Percentiles rank a stretch among this genome's conserved stretches.
These are phyloP conservation scores for Davidsoniella eucalypti DNA, from an alignment of 2,329 filamentous ascomycete species.

Conservation along the genomic window DNA sequence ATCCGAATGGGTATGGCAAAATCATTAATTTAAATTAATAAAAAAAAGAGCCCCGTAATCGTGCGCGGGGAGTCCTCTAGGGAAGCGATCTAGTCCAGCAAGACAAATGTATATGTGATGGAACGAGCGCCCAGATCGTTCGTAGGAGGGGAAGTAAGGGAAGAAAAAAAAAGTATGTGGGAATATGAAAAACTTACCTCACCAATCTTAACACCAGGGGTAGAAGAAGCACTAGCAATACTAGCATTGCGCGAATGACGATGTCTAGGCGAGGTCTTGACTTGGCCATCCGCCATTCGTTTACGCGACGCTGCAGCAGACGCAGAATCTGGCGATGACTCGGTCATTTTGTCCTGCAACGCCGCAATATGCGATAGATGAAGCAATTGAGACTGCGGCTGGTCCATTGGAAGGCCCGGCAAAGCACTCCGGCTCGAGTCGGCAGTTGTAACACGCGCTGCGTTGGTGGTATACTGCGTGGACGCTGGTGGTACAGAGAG, in stretches of 20 bases:
- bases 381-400: conserved; percentile 32
- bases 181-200: conserved; percentile 24
- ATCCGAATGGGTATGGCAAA: neutral
- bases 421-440: conserved; percentile 12
- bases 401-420: conserved; percentile 16
- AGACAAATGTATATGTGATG: neutral
- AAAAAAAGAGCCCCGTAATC: too few species aligned
- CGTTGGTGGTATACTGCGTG: neutral
- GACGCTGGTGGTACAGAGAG: neutral
- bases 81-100: too few species aligned
- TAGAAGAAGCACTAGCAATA: conserved; percentile 39
- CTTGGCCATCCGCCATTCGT: conserved; percentile 51
- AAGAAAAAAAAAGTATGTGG: neutral
- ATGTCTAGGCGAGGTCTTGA: conserved; percentile 31
- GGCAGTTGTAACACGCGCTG: too few species aligned
- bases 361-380: conserved; percentile 36
- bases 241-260: conserved; percentile 52
- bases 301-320: conserved; percentile 29
- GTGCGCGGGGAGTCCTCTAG: too few species aligned
- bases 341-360: conserved; percentile 28
- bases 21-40: neutral
- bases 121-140: neutral
- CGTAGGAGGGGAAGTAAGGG: neutral
- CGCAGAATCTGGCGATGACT: conserved; percentile 20
- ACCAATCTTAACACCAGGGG: conserved; percentile 49